phyloP scores from a whole-genome alignment of 192 early-diverging fungal species.

The Backusella circina region DNA sequence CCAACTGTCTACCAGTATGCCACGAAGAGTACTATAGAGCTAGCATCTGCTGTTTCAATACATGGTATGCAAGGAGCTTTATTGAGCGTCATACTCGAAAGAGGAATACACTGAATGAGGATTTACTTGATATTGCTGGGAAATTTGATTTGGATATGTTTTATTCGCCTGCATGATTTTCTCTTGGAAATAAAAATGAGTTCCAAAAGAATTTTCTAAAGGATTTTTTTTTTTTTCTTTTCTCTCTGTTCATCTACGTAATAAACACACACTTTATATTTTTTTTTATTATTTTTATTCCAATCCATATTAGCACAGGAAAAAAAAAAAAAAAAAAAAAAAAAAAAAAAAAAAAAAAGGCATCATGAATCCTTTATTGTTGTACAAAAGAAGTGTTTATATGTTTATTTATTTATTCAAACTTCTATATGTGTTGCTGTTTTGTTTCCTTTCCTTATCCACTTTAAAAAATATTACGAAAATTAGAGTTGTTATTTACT shows the following conservation, averaged over 20 bases:
- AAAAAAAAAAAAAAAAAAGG: no score
- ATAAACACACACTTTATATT: no score
- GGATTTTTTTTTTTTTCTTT: no score
- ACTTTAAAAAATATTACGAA: neutral
- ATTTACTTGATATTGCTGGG: conserved; percentile 14
- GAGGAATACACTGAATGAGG: neutral
- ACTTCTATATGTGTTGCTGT: neutral
- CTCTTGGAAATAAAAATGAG: neutral
- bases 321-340: no score
- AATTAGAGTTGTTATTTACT: neutral
- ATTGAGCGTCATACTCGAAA: neutral
- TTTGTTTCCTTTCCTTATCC: neutral
- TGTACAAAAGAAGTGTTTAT: neutral
- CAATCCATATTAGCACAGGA: no score
- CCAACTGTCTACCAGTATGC: conserved; percentile 8
- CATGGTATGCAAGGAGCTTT: conserved; percentile 12
- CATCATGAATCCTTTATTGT: neutral
- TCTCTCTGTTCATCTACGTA: no score
- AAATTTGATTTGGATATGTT: conserved; percentile 23
- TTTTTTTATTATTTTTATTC: no score
- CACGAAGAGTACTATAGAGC: conserved; percentile 8
- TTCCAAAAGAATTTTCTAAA: neutral
- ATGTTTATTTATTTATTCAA: neutral
- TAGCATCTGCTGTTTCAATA: conserved; percentile 25
- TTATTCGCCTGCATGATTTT: conserved; percentile 14